phyloP scores from a whole-genome alignment of 768 basidiomycete genomes.

The Cubamyces lactineus region DNA sequence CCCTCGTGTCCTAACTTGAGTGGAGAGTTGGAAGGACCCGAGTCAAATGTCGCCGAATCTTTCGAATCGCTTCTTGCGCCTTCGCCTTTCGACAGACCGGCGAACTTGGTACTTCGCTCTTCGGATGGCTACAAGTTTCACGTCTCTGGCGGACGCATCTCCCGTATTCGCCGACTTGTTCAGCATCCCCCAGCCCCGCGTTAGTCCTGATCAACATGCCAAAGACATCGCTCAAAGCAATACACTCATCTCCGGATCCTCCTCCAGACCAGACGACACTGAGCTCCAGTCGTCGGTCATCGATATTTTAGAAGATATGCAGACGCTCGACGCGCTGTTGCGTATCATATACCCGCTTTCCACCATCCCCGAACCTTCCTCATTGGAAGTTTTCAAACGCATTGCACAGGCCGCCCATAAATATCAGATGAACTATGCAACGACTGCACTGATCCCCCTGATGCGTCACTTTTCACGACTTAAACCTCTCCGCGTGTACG shows the following conservation, averaged over 20 bases:
- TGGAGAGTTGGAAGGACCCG: too few species aligned
- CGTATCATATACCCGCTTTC: too few species aligned
- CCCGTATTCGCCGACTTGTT: constrained; percentile 25
- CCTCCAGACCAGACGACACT: too few species aligned
- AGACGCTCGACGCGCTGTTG: too few species aligned
- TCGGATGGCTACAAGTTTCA: constrained; percentile 22
- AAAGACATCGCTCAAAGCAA: background rate
- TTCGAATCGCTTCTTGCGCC: too few species aligned
- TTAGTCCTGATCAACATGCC: background rate
- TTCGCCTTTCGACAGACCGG: constrained; percentile 19
- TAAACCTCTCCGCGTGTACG: constrained; percentile 9
- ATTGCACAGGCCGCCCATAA: constrained; percentile 10
- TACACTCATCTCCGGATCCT: too few species aligned
- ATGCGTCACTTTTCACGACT: background rate
- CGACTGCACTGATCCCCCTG: background rate
- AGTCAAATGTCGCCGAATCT: too few species aligned
- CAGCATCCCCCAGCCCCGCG: constrained; percentile 9
- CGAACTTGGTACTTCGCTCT: constrained; percentile 26
- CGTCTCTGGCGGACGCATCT: constrained; percentile 18
- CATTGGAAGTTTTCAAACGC: too few species aligned
- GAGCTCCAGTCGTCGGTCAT: background rate
- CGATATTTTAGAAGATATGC: too few species aligned
- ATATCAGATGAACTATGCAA: constrained; percentile 7
- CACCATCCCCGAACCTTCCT: too few species aligned
- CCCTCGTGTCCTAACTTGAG: too few species aligned